These are phyloP conservation scores for Phytopythium sindhum DNA, from an alignment of 352 stramenopile genomes.

Conservation along the genomic window DNA sequence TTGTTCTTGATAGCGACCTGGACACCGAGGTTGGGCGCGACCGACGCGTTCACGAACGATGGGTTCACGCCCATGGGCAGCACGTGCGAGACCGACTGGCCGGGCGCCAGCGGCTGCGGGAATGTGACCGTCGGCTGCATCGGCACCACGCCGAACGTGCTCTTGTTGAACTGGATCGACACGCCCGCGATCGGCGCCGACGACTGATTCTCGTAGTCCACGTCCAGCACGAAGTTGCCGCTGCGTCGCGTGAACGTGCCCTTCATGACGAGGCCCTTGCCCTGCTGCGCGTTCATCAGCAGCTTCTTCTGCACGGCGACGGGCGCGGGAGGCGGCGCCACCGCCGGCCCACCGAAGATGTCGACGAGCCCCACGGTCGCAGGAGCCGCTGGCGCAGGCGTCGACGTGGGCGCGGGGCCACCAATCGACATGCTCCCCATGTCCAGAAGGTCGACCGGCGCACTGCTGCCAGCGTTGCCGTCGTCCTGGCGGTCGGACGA, in stretches of 20 bases:
- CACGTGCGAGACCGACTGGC: slow-evolving; percentile 74
- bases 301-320: slow-evolving; percentile 56
- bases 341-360: slow-evolving; percentile 70
- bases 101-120: slow-evolving; percentile 52
- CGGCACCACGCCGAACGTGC: slow-evolving; percentile 94
- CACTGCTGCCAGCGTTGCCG: slow-evolving; percentile 19
- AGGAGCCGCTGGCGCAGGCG: slow-evolving; percentile 22
- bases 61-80: slow-evolving; percentile 79
- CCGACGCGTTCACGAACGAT: slow-evolving; percentile 67
- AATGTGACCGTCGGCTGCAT: slow-evolving; percentile 90
- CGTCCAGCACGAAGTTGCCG: slow-evolving; percentile 65
- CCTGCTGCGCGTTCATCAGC: slow-evolving; percentile 71
- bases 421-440: slow-evolving; percentile 83
- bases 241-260: slow-evolving; percentile 61
- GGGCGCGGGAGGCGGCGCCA: slow-evolving; percentile 17
- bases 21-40: slow-evolving; percentile 77
- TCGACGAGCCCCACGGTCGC: slow-evolving; percentile 59
- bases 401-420: slow-evolving; percentile 35
- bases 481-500: slow-evolving; percentile 56
- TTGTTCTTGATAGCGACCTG: slow-evolving; percentile 98
- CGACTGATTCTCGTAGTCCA: slow-evolving; percentile 88
- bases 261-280: slow-evolving; percentile 90
- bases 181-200: slow-evolving; percentile 85
- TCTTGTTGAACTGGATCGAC: slow-evolving; percentile 98
- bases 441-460: slow-evolving; percentile 72